Base-by-base conservation (phyloP, 106 monocot species). In the Narthecium ossifragum region DNA sequence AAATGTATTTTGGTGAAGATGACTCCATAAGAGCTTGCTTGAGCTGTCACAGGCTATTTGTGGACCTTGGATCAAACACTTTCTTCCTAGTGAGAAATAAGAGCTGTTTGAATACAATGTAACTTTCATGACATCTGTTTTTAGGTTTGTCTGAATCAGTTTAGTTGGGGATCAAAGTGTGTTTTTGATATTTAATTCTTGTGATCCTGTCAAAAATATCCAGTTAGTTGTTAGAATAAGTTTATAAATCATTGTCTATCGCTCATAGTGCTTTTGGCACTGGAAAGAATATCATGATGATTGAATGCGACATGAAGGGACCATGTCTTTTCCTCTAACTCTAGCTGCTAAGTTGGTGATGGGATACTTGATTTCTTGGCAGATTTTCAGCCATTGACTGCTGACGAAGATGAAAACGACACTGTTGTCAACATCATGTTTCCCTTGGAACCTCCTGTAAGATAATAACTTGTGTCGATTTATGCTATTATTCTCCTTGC, bases 381-480 rank as follows among this genome's bases (percentile, higher is more conserved):
- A 82, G 82, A 82, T 51, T 71, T 75, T 66, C 78, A 82, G 70
- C 73, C 86, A 32, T 56, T 87, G 31, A 60, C 71, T 14, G 47
- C 70, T 40, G 74, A 69, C 39, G 86, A 82, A 53, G 75, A 79
- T 61, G 86, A 87, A 59, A 58, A 75, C 26, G 79, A 87, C 53
- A 87, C 82, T 23, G 75, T 82, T 64, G 78, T 87, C 20, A 72
- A 82, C 52, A 75, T 87, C 37, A 78, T 87, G 72, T 87, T 60
- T 73, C 86, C 86, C 25, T 39, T 72, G 23, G 86, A 87, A 57
- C 86, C 86, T 32, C 86, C 86, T 0, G 86, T 87, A 64, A 72
- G 68, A 17, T 55, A 26, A 49, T 49, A 4, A 4, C 23, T 24
- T 17, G 12, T 15, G 1, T 15, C 15, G 18, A 6, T 17, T 8